A percentile compares a stretch with the other conserved stretches of the same genome.
Evolutionary conservation across 352 stramenopile species (phyloP).

Genomic region (Pythium rhizo-oryzae): DNA sequence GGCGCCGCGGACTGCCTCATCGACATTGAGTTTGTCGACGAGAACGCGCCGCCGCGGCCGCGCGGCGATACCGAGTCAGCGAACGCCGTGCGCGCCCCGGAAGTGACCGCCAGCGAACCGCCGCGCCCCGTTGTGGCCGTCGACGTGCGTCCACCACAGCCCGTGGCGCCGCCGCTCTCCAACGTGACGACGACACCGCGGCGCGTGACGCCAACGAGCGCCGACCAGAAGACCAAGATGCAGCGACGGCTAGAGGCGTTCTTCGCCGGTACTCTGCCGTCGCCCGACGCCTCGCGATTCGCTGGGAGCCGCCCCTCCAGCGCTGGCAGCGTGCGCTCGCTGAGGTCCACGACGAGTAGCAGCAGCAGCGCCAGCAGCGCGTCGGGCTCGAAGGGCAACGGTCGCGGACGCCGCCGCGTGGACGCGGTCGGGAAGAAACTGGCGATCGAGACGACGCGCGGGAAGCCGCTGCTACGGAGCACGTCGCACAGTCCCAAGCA

Average conservation of each 20-base stretch:
- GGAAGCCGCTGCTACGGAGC: constrained; percentile 20
- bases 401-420: neutral
- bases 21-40: constrained; percentile 33
- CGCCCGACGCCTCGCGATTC: neutral
- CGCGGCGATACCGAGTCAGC: constrained; percentile 9
- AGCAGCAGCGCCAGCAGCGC: constrained; percentile 7
- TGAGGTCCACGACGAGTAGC: constrained; percentile 18
- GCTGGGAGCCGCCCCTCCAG: constrained; percentile 12
- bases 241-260: constrained; percentile 28
- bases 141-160: too few species aligned
- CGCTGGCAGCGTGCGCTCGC: constrained; percentile 14
- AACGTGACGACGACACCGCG: neutral
- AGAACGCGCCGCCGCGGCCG: constrained; percentile 19
- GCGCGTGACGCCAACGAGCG: neutral
- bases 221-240: constrained; percentile 12
- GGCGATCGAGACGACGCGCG: neutral
- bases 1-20: constrained; percentile 18
- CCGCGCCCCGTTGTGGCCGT: too few species aligned
- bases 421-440: constrained; percentile 19
- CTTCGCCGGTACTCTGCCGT: constrained; percentile 16
- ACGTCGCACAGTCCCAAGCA: constrained; percentile 28
- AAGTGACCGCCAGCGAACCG: neutral
- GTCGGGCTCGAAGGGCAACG: constrained; percentile 1
- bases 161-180: too few species aligned
- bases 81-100: neutral